Evolutionary conservation across 2,329 filamentous ascomycete species (phyloP).

Genomic region (Phialophora verrucosa): DNA sequence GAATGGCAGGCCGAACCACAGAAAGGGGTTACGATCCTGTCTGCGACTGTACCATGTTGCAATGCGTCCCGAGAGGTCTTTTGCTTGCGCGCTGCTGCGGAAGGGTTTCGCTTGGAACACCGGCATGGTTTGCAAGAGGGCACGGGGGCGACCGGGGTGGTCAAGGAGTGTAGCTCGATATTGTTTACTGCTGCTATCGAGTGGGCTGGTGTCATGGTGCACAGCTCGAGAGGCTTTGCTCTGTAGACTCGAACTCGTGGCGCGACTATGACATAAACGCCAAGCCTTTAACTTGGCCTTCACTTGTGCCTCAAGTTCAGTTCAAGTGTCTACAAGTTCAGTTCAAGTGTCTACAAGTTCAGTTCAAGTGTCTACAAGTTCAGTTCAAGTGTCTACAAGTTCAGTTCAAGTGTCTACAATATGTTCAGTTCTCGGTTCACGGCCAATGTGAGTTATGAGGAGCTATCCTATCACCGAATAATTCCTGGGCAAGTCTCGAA

Average conservation of each 20-base stretch:
- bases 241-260: constrained; percentile 1
- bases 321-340: neutral
- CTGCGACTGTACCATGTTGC: constrained; percentile 76
- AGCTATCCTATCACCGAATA: neutral
- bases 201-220: neutral
- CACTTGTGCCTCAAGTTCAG: neutral
- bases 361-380: neutral
- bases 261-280: constrained; percentile 7
- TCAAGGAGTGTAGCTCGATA: neutral
- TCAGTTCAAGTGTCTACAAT: neutral
- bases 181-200: neutral
- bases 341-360: neutral
- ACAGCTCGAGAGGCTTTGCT: neutral
- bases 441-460: neutral
- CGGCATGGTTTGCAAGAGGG: constrained; percentile 54
- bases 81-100: constrained; percentile 50
- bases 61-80: constrained; percentile 53
- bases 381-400: neutral
- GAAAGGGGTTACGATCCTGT: constrained; percentile 81
- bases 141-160: neutral
- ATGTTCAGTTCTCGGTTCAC: neutral
- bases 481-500: neutral
- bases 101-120: constrained; percentile 74
- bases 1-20: constrained; percentile 93
- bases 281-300: neutral